These are phyloP conservation scores for Rhytidhysteron rufulum DNA, from an alignment of 2,329 filamentous ascomycete genomes.

Conservation along the genomic window DNA sequence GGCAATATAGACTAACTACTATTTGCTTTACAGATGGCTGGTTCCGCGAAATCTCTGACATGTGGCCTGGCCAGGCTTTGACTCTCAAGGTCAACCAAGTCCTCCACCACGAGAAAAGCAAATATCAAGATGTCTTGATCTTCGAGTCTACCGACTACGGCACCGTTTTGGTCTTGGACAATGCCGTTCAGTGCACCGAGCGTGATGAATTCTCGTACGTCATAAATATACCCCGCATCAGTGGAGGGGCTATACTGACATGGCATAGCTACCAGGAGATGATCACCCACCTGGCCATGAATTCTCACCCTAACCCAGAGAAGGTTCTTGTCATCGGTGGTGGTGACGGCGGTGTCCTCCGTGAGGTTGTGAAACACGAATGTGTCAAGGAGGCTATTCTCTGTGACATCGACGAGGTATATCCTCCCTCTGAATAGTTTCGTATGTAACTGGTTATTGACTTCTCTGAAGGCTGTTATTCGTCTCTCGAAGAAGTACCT, in stretches of 20 bases:
- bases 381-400: slow-evolving; percentile 92
- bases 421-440: slow-evolving; percentile 1
- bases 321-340: slow-evolving; percentile 97
- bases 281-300: slow-evolving; percentile 98
- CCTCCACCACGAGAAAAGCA: slow-evolving; percentile 97
- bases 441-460: slow-evolving; percentile 2
- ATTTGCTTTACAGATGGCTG: slow-evolving; percentile 73
- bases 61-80: slow-evolving; percentile 99
- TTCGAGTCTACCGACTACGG: slow-evolving; percentile 98
- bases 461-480: slow-evolving; percentile 67
- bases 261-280: slow-evolving; percentile 84
- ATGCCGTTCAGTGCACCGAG: slow-evolving; percentile 98
- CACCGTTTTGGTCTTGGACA: slow-evolving; percentile 94
- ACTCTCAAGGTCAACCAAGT: slow-evolving; percentile 87
- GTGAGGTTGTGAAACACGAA: slow-evolving; percentile 98
- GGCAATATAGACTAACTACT: slow-evolving; percentile 8
- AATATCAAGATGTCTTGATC: slow-evolving; percentile 98
- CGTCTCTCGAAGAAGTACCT: slow-evolving; percentile 98
- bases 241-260: slow-evolving; percentile 13
- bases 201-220: slow-evolving; percentile 89
- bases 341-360: slow-evolving; percentile 94
- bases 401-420: slow-evolving; percentile 94
- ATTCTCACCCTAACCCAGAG: slow-evolving; percentile 97
- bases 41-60: slow-evolving; percentile 98
- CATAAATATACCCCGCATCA: slow-evolving; percentile 1